A percentile compares a stretch with the other conserved stretches of the same genome.
These are phyloP conservation scores for Schoenoplectus tabernaemontani DNA, from an alignment of 202 grass and related monocot species.

Conservation along the genomic window DNA sequence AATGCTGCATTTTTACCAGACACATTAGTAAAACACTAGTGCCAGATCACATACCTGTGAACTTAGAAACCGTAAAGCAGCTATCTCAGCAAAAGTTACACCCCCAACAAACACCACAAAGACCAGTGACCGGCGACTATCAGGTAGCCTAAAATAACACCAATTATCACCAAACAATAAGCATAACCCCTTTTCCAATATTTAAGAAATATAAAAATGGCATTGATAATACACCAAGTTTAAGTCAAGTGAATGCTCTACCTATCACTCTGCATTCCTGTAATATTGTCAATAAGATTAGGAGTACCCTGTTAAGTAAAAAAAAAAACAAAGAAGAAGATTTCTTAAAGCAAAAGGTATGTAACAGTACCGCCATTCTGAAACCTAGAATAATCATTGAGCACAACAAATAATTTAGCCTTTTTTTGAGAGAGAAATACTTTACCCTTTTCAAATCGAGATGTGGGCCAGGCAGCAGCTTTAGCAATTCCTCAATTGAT, in stretches of 20 bases:
- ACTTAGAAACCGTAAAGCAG: conserved; percentile 94
- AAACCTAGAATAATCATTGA: neutral
- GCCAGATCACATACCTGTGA: conserved; percentile 47
- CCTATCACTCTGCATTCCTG: conserved; percentile 54
- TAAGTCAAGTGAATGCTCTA: conserved; percentile 23
- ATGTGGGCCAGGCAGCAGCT: conserved; percentile 85
- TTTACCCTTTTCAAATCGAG: conserved; percentile 85
- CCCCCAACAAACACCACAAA: conserved; percentile 87
- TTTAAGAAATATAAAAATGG: neutral
- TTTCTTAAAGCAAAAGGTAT: neutral
- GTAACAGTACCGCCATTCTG: neutral
- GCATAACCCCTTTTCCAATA: neutral
- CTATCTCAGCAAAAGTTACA: conserved; percentile 83
- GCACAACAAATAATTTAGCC: too few species aligned
- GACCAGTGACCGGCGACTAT: conserved; percentile 61
- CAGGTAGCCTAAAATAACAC: conserved; percentile 43
- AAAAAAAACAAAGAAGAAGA: conserved; percentile 9
- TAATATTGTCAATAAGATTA: conserved; percentile 23
- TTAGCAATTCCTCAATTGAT: conserved; percentile 87
- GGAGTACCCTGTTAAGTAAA: conserved; percentile 31
- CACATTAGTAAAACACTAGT: neutral
- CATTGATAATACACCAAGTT: neutral
- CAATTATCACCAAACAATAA: conserved; percentile 11
- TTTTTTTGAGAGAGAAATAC: neutral
- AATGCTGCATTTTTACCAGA: neutral